Conservation (phyloP, 441 rosid species). For the California macrophylla region DNA sequence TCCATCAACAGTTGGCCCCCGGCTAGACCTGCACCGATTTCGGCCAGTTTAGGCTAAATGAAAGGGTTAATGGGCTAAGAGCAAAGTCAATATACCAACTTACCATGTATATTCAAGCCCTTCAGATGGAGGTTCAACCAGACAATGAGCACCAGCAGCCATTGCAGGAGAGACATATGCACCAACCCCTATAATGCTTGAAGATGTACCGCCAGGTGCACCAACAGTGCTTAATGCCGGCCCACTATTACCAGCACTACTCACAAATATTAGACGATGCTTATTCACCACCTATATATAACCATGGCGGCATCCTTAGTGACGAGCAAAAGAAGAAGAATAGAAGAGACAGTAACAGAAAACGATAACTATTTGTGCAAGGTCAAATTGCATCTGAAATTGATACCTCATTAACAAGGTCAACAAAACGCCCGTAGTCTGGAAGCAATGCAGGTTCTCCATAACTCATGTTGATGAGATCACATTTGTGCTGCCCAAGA, state of each 20-base stretch:
- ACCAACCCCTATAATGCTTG: conserved; percentile 94
- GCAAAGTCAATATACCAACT: conserved; percentile 21
- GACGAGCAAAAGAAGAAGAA: conserved; percentile 9
- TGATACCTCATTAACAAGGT: conserved; percentile 84
- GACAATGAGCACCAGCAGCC: conserved; percentile 94
- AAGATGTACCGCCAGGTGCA: conserved; percentile 95
- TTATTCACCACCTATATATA: conserved; percentile 72
- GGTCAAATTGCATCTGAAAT: conserved; percentile 18
- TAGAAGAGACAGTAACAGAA: conserved; percentile 6
- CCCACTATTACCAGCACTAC: conserved; percentile 99
- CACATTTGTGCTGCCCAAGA: conserved; percentile 79
- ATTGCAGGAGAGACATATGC: conserved; percentile 97
- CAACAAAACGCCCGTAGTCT: conserved; percentile 94
- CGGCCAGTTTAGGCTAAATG: conserved; percentile 12
- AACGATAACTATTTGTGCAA: conserved; percentile 1
- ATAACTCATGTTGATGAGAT: conserved; percentile 96
- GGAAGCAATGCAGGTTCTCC: conserved; percentile 82
- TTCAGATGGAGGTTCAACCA: conserved; percentile 84
- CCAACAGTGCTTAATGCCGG: conserved; percentile 96
- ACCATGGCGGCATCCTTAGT: conserved; percentile 10
- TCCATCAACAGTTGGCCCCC: conserved; percentile 97
- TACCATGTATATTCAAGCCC: conserved; percentile 95
- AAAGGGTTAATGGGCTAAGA: neutral
- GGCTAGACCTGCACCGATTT: conserved; percentile 74
- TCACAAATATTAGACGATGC: conserved; percentile 74